Evolutionary conservation across 2,329 filamentous ascomycete species (phyloP).

Genomic region (Fusarium xyrophilum): DNA sequence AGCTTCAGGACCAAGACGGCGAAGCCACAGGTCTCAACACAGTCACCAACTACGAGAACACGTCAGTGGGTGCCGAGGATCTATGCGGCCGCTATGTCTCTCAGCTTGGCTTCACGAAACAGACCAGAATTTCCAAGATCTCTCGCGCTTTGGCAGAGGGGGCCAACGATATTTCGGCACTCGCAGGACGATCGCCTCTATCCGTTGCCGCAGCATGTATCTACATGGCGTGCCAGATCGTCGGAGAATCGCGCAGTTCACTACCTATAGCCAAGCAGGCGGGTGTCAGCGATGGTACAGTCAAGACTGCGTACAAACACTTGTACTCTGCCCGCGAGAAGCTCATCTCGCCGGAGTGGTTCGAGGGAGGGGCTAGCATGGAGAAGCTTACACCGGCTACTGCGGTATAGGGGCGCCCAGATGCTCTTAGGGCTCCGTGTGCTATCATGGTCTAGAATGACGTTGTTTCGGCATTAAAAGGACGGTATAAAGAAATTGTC

Average conservation of each 20-base stretch:
- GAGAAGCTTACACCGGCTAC: slow-evolving; percentile 67
- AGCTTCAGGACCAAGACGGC: slow-evolving; percentile 67
- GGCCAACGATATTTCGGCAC: slow-evolving; percentile 77
- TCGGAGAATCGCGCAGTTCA: slow-evolving; percentile 77
- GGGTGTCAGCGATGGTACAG: slow-evolving; percentile 94
- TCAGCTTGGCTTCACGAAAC: slow-evolving; percentile 74
- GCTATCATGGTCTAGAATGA: background rate
- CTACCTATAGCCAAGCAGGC: slow-evolving; percentile 86
- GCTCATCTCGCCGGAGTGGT: slow-evolving; percentile 78
- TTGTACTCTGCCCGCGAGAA: slow-evolving; percentile 77
- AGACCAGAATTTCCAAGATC: slow-evolving; percentile 78
- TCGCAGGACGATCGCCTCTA: slow-evolving; percentile 91
- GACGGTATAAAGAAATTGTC: background rate
- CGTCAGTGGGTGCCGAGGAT: slow-evolving; percentile 80
- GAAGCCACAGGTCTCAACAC: slow-evolving; percentile 58
- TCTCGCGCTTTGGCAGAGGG: slow-evolving; percentile 79
- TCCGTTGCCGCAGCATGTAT: slow-evolving; percentile 96
- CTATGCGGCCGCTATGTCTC: slow-evolving; percentile 91
- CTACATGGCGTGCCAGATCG: slow-evolving; percentile 90
- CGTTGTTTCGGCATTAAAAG: background rate
- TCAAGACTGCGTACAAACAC: slow-evolving; percentile 93
- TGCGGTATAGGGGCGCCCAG: background rate
- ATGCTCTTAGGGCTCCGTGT: background rate
- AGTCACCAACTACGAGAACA: slow-evolving; percentile 75
- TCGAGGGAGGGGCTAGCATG: slow-evolving; percentile 74